Evolutionary conservation across 805 yeast species (phyloP).

Genomic region (Cyberlindnera americana): DNA sequence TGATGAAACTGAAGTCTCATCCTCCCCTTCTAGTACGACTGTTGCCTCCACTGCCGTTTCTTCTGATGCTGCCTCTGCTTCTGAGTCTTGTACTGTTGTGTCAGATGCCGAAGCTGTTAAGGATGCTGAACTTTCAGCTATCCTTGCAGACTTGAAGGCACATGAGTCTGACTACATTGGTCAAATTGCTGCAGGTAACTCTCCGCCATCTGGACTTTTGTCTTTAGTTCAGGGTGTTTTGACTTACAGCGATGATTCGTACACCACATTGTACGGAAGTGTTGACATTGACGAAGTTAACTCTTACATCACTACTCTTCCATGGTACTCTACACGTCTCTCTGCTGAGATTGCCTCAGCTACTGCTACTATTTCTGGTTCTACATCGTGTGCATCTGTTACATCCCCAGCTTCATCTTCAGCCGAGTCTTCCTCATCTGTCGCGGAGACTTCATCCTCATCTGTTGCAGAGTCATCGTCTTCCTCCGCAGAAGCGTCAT

Average conservation of each 20-base stretch:
- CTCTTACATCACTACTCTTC: constrained; percentile 27
- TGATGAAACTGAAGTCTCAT: background rate
- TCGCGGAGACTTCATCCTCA: background rate
- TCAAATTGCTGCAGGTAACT: constrained; percentile 16
- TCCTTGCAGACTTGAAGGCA: constrained; percentile 14
- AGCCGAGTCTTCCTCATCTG: background rate
- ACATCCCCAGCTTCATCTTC: background rate
- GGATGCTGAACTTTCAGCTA: constrained; percentile 8
- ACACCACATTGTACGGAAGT: background rate
- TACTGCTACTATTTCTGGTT: constrained; percentile 3
- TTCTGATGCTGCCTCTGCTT: constrained; percentile 1
- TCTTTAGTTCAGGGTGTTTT: constrained; percentile 24
- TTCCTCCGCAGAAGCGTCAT: background rate
- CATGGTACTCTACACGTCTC: constrained; percentile 26
- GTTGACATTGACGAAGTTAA: constrained; percentile 13
- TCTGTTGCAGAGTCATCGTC: background rate
- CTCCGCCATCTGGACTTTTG: constrained; percentile 28
- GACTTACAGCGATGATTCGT: constrained; percentile 19
- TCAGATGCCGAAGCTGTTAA: constrained; percentile 21
- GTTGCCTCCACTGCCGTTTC: constrained; percentile 10
- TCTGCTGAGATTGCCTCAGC: background rate
- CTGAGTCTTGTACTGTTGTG: constrained; percentile 28
- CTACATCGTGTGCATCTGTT: background rate
- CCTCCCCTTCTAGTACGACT: constrained; percentile 10
- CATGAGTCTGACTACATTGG: constrained; percentile 18